A percentile compares a stretch with the other conserved stretches of the same genome.
These are phyloP conservation scores for Phanerochaete sordida DNA, from an alignment of 768 basidiomycete species.

Conservation along the genomic window DNA sequence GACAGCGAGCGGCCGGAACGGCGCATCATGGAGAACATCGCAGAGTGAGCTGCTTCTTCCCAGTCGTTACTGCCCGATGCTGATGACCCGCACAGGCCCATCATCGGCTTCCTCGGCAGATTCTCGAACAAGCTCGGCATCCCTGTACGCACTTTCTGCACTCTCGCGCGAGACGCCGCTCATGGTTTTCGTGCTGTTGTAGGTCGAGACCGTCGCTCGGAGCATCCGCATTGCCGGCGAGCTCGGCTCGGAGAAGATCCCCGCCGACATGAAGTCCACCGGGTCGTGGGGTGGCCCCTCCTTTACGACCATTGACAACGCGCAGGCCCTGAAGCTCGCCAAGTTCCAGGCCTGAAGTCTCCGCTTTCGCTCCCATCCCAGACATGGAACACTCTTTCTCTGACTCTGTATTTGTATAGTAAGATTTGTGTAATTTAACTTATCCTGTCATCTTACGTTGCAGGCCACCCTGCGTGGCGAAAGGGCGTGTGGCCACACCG, in stretches of 20 bases:
- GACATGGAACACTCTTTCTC: background rate
- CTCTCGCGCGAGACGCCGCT: too few relatives aligned
- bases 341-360: background rate
- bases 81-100: background rate
- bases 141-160: background rate
- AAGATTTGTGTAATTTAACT: too few relatives aligned
- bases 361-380: background rate
- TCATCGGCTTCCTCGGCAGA: slow-evolving; percentile 3
- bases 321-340: background rate
- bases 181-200: background rate
- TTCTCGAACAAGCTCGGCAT: slow-evolving; percentile 4
- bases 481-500: background rate
- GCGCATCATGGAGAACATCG: slow-evolving; percentile 38
- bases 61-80: background rate
- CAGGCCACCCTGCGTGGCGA: background rate
- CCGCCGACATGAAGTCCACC: slow-evolving; percentile 37
- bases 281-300: slow-evolving; percentile 30
- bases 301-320: slow-evolving; percentile 57
- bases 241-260: slow-evolving; percentile 49
- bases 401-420: background rate
- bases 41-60: slow-evolving; percentile 33
- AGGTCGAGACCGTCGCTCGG: slow-evolving; percentile 54
- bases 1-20: slow-evolving; percentile 42
- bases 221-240: slow-evolving; percentile 52
- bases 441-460: background rate